Base-by-base conservation (phyloP, 1,284 basidiomycete genomes). In the Leccinum fuscescens region DNA sequence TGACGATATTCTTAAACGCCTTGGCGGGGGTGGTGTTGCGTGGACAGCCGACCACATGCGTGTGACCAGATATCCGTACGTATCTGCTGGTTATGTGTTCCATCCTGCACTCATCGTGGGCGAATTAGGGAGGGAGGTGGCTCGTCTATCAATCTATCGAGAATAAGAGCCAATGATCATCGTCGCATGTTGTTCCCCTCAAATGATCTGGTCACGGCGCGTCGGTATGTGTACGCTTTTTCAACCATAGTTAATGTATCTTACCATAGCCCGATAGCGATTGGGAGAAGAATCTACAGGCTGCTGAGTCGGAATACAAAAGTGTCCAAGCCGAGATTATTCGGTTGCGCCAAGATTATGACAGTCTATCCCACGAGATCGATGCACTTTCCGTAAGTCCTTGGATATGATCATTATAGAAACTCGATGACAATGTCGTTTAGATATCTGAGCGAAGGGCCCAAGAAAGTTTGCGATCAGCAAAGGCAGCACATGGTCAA, bases 51-150 rank as follows among this genome's bases (percentile, higher is more conserved):
- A 92, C 66, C 69, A 75, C 7, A 89, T 86, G 73, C 73, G 73
- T 17, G 86, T 92, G 49, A 79, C 77, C 17, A 83, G 85, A 60
- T 93, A 81, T 69, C 69, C 78, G 88, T 90, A 68, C 57, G 86
- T 80, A 44, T 15, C 20, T 33, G 11, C 11, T 62, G 33, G 35
- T 33, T 44, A 48, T 24, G 44, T 51, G 4, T 51, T 6, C 31
- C n/a, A 14, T 50, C 29, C 60, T 20, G 60, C 37, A 22, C 64
- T 55, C 29, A 70, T 35, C 15, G 7, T 11, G 2, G 3, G 24
- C 1, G 9, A 55, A 55, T 17, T 62, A 91, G 89, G 11, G 86
- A 88, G 64, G 88, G 87, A 42, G 88, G 87, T 74, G 81, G 81
- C 62, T 78, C 79, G 20, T 80, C 82, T 5, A 74, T 71, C 62